These are phyloP conservation scores for Xerocomus nothofagi DNA, from an alignment of 1,284 basidiomycete genomes.

Conservation along the genomic window DNA sequence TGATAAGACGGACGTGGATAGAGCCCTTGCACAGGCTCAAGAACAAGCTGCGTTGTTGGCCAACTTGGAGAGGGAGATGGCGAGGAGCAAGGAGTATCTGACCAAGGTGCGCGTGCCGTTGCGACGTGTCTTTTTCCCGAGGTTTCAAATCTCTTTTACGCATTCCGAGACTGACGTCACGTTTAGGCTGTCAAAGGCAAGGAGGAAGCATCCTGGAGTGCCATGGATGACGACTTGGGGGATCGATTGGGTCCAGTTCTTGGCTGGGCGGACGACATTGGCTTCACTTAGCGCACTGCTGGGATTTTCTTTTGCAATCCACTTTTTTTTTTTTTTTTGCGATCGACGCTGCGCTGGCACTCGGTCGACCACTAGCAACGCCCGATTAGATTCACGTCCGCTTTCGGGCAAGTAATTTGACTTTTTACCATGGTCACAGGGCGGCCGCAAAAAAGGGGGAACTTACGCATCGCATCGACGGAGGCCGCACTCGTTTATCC, in stretches of 20 bases:
- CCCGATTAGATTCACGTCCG: no score
- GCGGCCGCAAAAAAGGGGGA: no score
- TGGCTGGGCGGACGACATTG: slow-evolving; percentile 31
- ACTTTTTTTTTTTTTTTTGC: neutral
- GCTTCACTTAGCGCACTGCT: slow-evolving; percentile 18
- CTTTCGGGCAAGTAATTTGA: no score
- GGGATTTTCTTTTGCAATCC: neutral
- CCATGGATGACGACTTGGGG: slow-evolving; percentile 30
- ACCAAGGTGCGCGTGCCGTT: slow-evolving; percentile 49
- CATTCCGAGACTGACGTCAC: slow-evolving; percentile 1
- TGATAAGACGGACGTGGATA: slow-evolving; percentile 64
- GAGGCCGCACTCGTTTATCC: neutral
- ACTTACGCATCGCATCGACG: no score
- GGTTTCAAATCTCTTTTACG: no score
- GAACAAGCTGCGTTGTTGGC: slow-evolving; percentile 51
- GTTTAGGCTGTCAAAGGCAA: slow-evolving; percentile 33
- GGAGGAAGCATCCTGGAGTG: slow-evolving; percentile 32
- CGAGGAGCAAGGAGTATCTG: slow-evolving; percentile 64
- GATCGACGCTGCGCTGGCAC: no score
- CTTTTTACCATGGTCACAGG: no score
- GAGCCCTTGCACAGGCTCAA: slow-evolving; percentile 60
- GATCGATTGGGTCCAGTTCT: slow-evolving; percentile 24
- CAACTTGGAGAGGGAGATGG: slow-evolving; percentile 56
- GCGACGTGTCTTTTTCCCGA: no score
- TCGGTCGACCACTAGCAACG: no score